Evolutionary conservation across 202 grass and related monocot species (phyloP).

Genomic region (Carex arenaria): DNA sequence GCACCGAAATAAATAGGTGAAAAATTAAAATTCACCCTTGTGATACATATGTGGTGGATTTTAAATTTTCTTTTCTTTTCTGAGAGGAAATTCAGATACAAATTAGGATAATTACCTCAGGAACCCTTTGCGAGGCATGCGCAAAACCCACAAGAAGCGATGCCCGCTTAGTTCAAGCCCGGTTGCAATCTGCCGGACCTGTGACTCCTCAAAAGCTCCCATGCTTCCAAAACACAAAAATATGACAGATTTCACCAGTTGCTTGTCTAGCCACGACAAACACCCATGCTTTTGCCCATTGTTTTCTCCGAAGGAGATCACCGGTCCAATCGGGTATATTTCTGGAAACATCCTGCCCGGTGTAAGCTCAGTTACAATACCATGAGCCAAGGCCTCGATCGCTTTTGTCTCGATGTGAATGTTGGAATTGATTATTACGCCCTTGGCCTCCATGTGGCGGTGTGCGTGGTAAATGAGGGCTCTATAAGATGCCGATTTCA

Average conservation of each 20-base stretch:
- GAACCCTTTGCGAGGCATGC: background rate
- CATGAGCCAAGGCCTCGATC: slow-evolving; percentile 30
- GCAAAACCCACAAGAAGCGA: slow-evolving; percentile 50
- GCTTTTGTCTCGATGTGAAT: slow-evolving; percentile 35
- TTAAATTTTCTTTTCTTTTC: too few relatives aligned
- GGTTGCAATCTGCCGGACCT: slow-evolving; percentile 47
- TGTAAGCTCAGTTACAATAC: background rate
- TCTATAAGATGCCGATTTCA: slow-evolving; percentile 37
- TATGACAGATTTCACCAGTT: slow-evolving; percentile 1
- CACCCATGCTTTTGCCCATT: slow-evolving; percentile 34
- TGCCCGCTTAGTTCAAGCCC: slow-evolving; percentile 44
- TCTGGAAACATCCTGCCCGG: slow-evolving; percentile 29
- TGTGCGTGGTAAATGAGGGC: slow-evolving; percentile 40
- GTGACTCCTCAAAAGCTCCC: slow-evolving; percentile 37
- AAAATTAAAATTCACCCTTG: background rate
- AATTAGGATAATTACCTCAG: background rate
- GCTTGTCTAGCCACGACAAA: slow-evolving; percentile 45
- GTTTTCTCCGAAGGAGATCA: slow-evolving; percentile 27
- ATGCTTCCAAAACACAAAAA: background rate
- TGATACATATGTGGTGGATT: too few relatives aligned
- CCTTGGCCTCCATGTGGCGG: slow-evolving; percentile 50
- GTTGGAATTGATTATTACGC: slow-evolving; percentile 63
- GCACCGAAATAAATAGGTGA: too few relatives aligned
- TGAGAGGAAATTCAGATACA: background rate
- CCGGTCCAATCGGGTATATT: slow-evolving; percentile 47